A percentile compares a stretch with the other conserved stretches of the same genome.
Evolutionary conservation across 2,329 filamentous ascomycete genomes (phyloP).

Genomic region (Pseudogymnoascus sp.): DNA sequence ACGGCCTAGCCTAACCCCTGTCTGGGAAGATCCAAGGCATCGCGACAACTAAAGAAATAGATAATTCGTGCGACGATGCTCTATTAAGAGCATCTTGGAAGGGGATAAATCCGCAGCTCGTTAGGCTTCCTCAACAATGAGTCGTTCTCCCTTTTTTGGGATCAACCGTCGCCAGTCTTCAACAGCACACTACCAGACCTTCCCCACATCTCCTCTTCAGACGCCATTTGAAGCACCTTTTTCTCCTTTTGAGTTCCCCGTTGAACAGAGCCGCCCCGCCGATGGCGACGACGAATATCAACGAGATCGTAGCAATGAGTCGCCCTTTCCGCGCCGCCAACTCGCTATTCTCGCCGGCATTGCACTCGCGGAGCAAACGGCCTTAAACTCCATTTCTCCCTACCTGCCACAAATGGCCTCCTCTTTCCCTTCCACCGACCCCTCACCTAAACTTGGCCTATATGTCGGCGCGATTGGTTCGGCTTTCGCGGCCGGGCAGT

Average conservation of each 20-base stretch:
- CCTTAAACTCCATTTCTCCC: conserved; percentile 90
- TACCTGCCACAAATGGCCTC: conserved; percentile 91
- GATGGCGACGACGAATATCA: conserved; percentile 30
- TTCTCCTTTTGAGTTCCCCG: conserved; percentile 29
- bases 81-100: too few species aligned
- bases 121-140: background rate
- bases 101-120: background rate
- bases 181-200: conserved; percentile 68
- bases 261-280: conserved; percentile 25
- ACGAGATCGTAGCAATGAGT: conserved; percentile 32
- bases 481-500: conserved; percentile 84
- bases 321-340: conserved; percentile 74
- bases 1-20: too few species aligned
- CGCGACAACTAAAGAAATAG: too few species aligned
- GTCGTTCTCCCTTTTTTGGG: background rate
- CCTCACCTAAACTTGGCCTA: conserved; percentile 59
- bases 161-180: conserved; percentile 28
- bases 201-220: conserved; percentile 66
- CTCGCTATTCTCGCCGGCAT: conserved; percentile 80
- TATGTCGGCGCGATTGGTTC: conserved; percentile 90
- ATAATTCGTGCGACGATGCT: too few species aligned
- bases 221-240: conserved; percentile 42
- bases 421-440: conserved; percentile 71
- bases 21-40: too few species aligned
- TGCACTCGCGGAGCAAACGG: conserved; percentile 88